These are phyloP conservation scores for Thuja plicata DNA, from an alignment of 83 land plant genomes.

Conservation along the genomic window DNA sequence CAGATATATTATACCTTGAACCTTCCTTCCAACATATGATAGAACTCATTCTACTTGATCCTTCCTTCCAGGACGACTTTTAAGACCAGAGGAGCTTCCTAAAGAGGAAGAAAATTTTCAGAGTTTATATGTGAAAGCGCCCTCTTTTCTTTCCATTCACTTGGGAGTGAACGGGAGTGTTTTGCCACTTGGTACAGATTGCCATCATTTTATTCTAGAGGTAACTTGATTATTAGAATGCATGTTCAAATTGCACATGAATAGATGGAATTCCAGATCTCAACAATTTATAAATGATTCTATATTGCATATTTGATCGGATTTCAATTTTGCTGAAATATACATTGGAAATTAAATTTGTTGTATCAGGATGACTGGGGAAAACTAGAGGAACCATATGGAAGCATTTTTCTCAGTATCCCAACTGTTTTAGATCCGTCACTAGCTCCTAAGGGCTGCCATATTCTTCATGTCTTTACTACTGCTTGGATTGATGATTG, in stretches of 20 bases:
- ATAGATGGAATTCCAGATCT: background rate
- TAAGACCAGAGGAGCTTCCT: slow-evolving; percentile 67
- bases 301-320: background rate
- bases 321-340: background rate
- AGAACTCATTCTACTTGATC: background rate
- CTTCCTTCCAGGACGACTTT: slow-evolving; percentile 61
- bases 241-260: slow-evolving; percentile 1
- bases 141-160: slow-evolving; percentile 97
- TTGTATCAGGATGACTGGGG: slow-evolving; percentile 64
- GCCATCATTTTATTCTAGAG: slow-evolving; percentile 97
- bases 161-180: slow-evolving; percentile 90
- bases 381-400: slow-evolving; percentile 80
- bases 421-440: slow-evolving; percentile 94
- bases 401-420: slow-evolving; percentile 95
- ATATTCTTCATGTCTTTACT: slow-evolving; percentile 95
- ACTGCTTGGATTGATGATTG: slow-evolving; percentile 89
- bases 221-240: slow-evolving; percentile 25
- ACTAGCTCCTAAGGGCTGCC: slow-evolving; percentile 82
- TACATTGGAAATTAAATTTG: background rate
- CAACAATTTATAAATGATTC: background rate
- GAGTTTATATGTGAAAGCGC: slow-evolving; percentile 85
- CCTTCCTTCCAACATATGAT: background rate
- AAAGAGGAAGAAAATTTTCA: slow-evolving; percentile 89
- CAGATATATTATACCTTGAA: background rate
- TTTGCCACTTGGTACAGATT: slow-evolving; percentile 84